Conservation (phyloP, 108 stramenopile species). For the Pseudonitzschia delicatissima region DNA sequence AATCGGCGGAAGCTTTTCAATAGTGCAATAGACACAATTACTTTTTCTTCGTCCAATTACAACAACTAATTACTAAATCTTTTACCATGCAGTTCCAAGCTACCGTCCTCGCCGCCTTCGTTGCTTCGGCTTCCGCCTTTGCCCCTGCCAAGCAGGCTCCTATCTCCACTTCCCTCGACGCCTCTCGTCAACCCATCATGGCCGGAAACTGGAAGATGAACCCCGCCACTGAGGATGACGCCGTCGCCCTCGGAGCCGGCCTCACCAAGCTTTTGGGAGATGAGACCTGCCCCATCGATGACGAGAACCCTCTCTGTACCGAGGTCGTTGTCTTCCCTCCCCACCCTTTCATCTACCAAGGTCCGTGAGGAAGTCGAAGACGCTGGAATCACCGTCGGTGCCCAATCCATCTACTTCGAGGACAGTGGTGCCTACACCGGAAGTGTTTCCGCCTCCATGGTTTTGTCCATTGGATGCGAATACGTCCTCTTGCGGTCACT, state of each 20-base stretch:
- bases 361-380: conserved; percentile 51
- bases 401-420: conserved; percentile 51
- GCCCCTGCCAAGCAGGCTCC: not conserved
- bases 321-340: conserved; percentile 38
- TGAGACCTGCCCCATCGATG: conserved; percentile 38
- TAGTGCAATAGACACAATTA: not conserved
- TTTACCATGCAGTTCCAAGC: conserved; percentile 3
- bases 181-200: conserved; percentile 77
- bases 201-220: conserved; percentile 97
- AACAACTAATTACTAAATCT: not conserved
- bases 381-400: conserved; percentile 69
- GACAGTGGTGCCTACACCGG: conserved; percentile 95
- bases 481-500: conserved; percentile 97
- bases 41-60: not conserved
- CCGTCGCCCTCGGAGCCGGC: conserved; percentile 43
- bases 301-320: conserved; percentile 34
- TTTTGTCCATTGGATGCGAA: conserved; percentile 78
- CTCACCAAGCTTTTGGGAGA: conserved; percentile 31
- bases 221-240: conserved; percentile 72
- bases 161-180: not conserved
- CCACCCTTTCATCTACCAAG: conserved; percentile 30
- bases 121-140: not conserved
- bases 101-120: not conserved
- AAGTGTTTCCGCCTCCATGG: conserved; percentile 86
- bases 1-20: not conserved